Base-by-base conservation (phyloP, 2,329 filamentous ascomycete genomes). In the Phialocephala subalpina region DNA sequence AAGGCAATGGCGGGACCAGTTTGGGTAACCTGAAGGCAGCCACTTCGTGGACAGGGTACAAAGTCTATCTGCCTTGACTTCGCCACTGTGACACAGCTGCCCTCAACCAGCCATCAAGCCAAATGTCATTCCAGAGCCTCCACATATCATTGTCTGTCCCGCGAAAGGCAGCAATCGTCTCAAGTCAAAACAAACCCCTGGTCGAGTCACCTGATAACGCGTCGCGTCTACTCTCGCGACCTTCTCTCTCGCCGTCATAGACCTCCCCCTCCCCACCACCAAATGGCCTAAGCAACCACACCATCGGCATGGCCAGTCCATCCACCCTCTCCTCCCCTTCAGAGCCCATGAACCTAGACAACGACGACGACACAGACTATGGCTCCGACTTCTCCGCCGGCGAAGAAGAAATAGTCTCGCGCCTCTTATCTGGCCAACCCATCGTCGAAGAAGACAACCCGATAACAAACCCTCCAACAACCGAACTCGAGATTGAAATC, bases 301-400 rank as follows among this genome's bases (percentile, higher is more conserved):
- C 38, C 55, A 38, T 49, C 60, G 70, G 70, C 67, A 74, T 74
- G 72, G 69, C 68, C 56, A 72, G 67, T 62, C 67, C 70, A 68
- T 67, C 70, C 65, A 63, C 29, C 35, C 49, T 3, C 20, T 6
- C 35, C 27, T 27, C 27, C 25, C 35, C 58, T 35, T 55, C 38
- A 14, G 36, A 56, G 18, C 22, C 36, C 12, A 18, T 49, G 6
- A 20, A 29, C 18, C 55, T 57, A 4, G 8, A 60, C 22, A 36
- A 60, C 27, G 67, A 74, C 56, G 63, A 58, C 56, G 75, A 80
- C 56, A 88, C 85, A 76, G 87, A 90, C 70, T 90, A 90, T 82
- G 88, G 87, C 67, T 88, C 86, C 5, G 88, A 91, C 67, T 83
- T 90, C 70, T 83, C 85, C 8, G 77, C 81, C 2, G 84, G 86